A percentile compares a stretch with the other conserved stretches of the same genome.
Evolutionary conservation across 202 grass and related monocot genomes (phyloP).

Genomic region (Panicum virgatum): DNA sequence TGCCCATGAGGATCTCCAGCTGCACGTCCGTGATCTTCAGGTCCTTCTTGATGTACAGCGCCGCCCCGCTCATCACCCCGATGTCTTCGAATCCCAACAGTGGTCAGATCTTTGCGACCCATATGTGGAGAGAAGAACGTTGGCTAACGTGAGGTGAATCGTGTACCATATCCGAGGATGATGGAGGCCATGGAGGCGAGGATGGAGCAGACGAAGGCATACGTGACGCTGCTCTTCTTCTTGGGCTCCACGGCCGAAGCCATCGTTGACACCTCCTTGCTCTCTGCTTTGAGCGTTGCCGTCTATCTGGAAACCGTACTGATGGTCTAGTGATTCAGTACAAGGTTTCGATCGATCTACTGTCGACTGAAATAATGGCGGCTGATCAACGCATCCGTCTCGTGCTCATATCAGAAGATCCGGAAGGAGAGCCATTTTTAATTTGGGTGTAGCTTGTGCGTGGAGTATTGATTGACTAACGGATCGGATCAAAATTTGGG

Average conservation of each 20-base stretch:
- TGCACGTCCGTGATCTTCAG: constrained; percentile 53
- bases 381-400: not conserved
- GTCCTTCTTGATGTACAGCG: constrained; percentile 69
- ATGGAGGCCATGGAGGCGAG: constrained; percentile 68
- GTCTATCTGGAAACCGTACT: not conserved
- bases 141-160: not conserved
- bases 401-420: not conserved
- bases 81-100: constrained; percentile 43
- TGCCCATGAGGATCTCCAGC: constrained; percentile 52
- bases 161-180: constrained; percentile 68
- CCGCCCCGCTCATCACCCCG: constrained; percentile 60
- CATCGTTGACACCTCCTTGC: not conserved
- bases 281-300: not conserved
- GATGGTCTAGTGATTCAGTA: not conserved
- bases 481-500: not conserved
- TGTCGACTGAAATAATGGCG: not conserved
- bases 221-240: constrained; percentile 46
- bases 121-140: not conserved
- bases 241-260: constrained; percentile 3
- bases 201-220: constrained; percentile 53
- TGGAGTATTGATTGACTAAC: not conserved
- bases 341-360: not conserved
- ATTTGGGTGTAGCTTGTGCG: not conserved
- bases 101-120: not conserved
- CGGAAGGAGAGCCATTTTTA: not conserved